phyloP scores from a whole-genome alignment of 139 green algal genomes.

The Zygnema cylindricum region DNA sequence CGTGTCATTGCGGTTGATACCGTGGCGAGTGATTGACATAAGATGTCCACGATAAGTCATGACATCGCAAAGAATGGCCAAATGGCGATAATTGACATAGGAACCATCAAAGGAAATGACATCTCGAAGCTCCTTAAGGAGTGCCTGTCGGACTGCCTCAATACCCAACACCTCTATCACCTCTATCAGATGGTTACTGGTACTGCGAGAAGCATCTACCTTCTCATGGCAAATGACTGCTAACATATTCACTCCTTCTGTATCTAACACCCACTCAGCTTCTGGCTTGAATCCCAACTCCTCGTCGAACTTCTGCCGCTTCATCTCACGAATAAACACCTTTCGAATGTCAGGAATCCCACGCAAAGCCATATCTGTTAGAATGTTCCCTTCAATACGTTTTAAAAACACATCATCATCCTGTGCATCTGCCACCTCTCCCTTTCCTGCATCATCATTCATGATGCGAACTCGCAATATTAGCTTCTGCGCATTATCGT shows the following conservation, averaged over 20 bases:
- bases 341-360: slow-evolving; percentile 89
- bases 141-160: slow-evolving; percentile 85
- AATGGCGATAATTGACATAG: slow-evolving; percentile 97
- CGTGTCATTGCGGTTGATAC: slow-evolving; percentile 95
- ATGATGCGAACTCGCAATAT: slow-evolving; percentile 87
- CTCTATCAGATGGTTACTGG: slow-evolving; percentile 67
- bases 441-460: slow-evolving; percentile 60
- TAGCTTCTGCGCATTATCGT: slow-evolving; percentile 95
- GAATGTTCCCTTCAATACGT: slow-evolving; percentile 78
- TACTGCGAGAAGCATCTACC: slow-evolving; percentile 88
- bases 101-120: slow-evolving; percentile 99
- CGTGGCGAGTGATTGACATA: slow-evolving; percentile 98
- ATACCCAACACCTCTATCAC: slow-evolving; percentile 92
- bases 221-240: slow-evolving; percentile 87
- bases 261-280: slow-evolving; percentile 97
- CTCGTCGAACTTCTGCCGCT: slow-evolving; percentile 68
- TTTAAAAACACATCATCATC: slow-evolving; percentile 78
- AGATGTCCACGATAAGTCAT: slow-evolving; percentile 93
- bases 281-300: slow-evolving; percentile 70
- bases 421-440: slow-evolving; percentile 28
- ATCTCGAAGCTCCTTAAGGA: slow-evolving; percentile 91
- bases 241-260: slow-evolving; percentile 94
- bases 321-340: slow-evolving; percentile 90
- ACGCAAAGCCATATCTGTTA: slow-evolving; percentile 73
- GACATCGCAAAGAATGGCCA: slow-evolving; percentile 87